phyloP scores from a whole-genome alignment of 2,329 filamentous ascomycete species.

The Phaeosphaeria sp. region DNA sequence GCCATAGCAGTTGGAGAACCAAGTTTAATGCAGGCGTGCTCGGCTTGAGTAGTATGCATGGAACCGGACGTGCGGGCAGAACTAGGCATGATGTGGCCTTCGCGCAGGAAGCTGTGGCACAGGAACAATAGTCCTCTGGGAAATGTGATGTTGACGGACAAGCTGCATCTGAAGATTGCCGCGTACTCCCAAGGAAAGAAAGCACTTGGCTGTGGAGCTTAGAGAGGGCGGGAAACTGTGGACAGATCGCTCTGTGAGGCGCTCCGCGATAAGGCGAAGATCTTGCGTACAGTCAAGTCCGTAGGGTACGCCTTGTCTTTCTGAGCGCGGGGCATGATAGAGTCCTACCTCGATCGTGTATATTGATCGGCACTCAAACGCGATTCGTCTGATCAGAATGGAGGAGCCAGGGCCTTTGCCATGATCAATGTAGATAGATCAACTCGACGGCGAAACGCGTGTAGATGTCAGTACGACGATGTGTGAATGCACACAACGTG shows the following conservation, averaged over 20 bases:
- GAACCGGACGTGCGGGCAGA: not conserved
- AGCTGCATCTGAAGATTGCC: not conserved
- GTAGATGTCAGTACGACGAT: not conserved
- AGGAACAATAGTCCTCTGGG: not conserved
- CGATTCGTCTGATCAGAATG: not conserved
- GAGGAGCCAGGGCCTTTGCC: not conserved
- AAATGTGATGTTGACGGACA: not conserved
- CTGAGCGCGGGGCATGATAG: not conserved
- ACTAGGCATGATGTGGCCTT: not conserved
- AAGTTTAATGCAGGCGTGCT: not conserved
- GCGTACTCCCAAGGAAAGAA: not conserved
- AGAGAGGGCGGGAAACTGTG: not conserved
- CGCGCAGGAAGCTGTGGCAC: not conserved
- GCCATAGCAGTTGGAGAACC: not conserved
- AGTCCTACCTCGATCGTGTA: not conserved
- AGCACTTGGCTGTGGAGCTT: not conserved
- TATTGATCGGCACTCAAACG: not conserved
- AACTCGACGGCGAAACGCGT: not conserved
- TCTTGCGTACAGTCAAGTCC: not conserved
- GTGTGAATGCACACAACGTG: slow-evolving; percentile 1
- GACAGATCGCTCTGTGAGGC: not conserved
- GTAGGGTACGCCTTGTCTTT: not conserved
- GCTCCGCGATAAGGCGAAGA: not conserved
- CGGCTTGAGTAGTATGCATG: not conserved
- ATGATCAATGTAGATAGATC: not conserved